These are phyloP conservation scores for Coniochaeta sp. DNA, from an alignment of 2,329 filamentous ascomycete species.

Conservation along the genomic window DNA sequence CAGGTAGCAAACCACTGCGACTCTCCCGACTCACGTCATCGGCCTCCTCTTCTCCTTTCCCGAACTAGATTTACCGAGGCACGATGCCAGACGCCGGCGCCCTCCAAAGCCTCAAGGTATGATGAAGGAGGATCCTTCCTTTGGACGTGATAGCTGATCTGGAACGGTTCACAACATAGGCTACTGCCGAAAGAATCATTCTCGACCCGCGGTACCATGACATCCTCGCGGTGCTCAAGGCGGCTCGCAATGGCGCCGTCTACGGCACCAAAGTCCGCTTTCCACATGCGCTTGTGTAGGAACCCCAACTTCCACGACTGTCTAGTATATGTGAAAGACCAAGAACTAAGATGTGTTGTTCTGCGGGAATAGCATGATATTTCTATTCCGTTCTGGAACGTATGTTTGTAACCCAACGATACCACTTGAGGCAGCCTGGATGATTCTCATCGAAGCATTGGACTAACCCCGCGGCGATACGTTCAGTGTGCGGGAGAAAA, in stretches of 20 bases:
- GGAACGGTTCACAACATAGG: slow-evolving; percentile 32
- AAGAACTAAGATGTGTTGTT: not conserved
- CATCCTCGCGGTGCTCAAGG: slow-evolving; percentile 79
- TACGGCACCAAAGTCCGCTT: slow-evolving; percentile 98
- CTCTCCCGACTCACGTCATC: too few species aligned
- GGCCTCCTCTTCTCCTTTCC: not conserved
- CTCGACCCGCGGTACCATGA: slow-evolving; percentile 82
- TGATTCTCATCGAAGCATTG: not conserved
- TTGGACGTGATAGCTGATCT: not conserved
- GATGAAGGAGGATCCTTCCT: not conserved
- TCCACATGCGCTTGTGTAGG: slow-evolving; percentile 82
- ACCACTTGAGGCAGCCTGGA: not conserved
- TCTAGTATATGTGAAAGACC: not conserved
- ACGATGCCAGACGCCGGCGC: slow-evolving; percentile 10
- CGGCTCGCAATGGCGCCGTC: slow-evolving; percentile 90
- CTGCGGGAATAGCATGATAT: slow-evolving; percentile 66
- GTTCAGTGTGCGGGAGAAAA: slow-evolving; percentile 63
- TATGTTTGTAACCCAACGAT: slow-evolving; percentile 34
- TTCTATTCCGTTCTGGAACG: slow-evolving; percentile 89
- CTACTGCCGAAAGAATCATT: slow-evolving; percentile 64
- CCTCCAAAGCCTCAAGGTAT: slow-evolving; percentile 15
- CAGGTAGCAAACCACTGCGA: not conserved
- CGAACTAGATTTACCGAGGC: slow-evolving; percentile 11
- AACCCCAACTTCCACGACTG: not conserved
- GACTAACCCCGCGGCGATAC: not conserved